A percentile compares a stretch with the other conserved stretches of the same genome.
phyloP scores from a whole-genome alignment of 148 eudicot genomes.

The Mesembryanthemum crystallinum region DNA sequence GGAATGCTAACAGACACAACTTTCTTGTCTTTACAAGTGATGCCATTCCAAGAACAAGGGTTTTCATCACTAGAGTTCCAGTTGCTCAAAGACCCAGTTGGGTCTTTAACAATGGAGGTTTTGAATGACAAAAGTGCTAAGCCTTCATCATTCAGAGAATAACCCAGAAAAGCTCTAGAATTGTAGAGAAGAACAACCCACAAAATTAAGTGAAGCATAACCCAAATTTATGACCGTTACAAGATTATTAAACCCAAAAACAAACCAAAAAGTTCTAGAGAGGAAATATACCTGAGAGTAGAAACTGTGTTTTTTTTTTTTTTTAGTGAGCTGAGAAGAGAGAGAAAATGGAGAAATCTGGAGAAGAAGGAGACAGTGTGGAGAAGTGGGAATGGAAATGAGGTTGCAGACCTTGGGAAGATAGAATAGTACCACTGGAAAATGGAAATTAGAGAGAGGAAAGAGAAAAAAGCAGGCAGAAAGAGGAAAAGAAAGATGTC shows the following conservation, averaged over 20 bases:
- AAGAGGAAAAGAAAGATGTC: not conserved
- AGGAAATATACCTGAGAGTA: constrained; percentile 31
- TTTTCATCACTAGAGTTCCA: constrained; percentile 77
- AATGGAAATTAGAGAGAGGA: not conserved
- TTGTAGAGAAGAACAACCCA: constrained; percentile 35
- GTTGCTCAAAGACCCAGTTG: constrained; percentile 58
- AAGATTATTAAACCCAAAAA: constrained; percentile 18
- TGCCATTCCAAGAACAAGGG: constrained; percentile 97
- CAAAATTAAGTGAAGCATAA: constrained; percentile 46
- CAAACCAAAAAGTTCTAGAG: not conserved
- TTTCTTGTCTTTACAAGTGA: constrained; percentile 72
- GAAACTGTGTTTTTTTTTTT: not conserved
- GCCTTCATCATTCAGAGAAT: constrained; percentile 73
- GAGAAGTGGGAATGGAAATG: constrained; percentile 31
- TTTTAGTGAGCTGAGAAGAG: constrained; percentile 20
- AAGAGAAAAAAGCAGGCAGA: constrained; percentile 18
- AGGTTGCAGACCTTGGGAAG: constrained; percentile 36
- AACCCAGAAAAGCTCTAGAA: constrained; percentile 30
- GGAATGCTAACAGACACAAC: constrained; percentile 87
- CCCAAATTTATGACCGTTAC: constrained; percentile 29
- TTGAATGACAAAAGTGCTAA: constrained; percentile 71
- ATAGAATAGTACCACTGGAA: constrained; percentile 16
- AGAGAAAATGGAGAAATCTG: constrained; percentile 14
- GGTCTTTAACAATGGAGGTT: constrained; percentile 62
- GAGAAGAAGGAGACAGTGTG: constrained; percentile 24